phyloP scores from a whole-genome alignment of 2,329 filamentous ascomycete species.

The Sclerotinia subarctica region DNA sequence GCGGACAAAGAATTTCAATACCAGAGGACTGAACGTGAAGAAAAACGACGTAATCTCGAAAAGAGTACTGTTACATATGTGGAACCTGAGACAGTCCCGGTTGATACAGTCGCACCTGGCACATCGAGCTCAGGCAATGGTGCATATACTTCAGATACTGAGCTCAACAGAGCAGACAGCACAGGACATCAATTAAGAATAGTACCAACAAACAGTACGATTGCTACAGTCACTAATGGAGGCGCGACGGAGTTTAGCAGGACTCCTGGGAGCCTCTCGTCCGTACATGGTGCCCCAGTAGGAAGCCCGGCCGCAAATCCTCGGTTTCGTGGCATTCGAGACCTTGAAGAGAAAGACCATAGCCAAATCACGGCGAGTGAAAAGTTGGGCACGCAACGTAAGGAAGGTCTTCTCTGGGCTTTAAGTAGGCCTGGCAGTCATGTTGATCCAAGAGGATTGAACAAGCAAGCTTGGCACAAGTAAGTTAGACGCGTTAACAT shows the following conservation, averaged over 20 bases:
- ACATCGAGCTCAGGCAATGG: constrained; percentile 33
- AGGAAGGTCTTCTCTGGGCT: constrained; percentile 94
- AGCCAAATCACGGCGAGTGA: constrained; percentile 51
- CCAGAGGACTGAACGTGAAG: constrained; percentile 89
- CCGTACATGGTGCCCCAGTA: constrained; percentile 38
- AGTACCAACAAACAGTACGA: constrained; percentile 45
- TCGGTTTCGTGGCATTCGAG: constrained; percentile 87
- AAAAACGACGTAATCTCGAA: constrained; percentile 85
- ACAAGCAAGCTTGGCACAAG: constrained; percentile 99
- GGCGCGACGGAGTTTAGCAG: constrained; percentile 42
- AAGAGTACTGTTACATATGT: constrained; percentile 75
- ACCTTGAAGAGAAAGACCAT: constrained; percentile 81
- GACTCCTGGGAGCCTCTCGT: constrained; percentile 55
- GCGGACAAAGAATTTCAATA: constrained; percentile 97
- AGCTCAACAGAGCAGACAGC: constrained; percentile 71
- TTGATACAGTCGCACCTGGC: constrained; percentile 40
- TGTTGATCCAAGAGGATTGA: constrained; percentile 89
- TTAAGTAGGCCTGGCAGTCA: constrained; percentile 89
- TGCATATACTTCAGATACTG: constrained; percentile 59
- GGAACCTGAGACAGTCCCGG: constrained; percentile 61
- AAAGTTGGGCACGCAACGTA: constrained; percentile 66
- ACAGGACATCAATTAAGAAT: constrained; percentile 54
- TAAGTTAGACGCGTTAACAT: constrained; percentile 47
- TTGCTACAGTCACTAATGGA: constrained; percentile 37
- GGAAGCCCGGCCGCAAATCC: constrained; percentile 52